Percentiles rank a stretch among this genome's conserved stretches.
These are phyloP conservation scores for Bifiguratus adelaidae DNA, from an alignment of 192 early-diverging fungal species.

Conservation along the genomic window DNA sequence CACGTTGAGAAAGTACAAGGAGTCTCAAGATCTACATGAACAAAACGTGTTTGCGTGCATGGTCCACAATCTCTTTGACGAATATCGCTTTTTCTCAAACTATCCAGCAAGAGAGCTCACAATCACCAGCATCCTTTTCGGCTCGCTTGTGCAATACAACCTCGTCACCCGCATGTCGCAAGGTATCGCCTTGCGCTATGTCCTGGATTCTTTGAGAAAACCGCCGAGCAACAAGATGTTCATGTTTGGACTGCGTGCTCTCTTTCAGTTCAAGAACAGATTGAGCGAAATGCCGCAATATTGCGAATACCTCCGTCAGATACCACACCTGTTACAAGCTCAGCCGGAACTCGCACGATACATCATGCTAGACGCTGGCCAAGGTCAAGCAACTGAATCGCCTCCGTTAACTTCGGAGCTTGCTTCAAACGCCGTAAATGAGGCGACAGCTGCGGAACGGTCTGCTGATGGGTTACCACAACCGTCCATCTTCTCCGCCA, in stretches of 20 bases:
- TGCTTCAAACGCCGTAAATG: neutral
- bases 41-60: slow-evolving; percentile 84
- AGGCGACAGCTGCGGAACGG: slow-evolving; percentile 4
- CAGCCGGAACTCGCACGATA: slow-evolving; percentile 63
- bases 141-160: slow-evolving; percentile 80
- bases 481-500: slow-evolving; percentile 57
- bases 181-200: slow-evolving; percentile 82
- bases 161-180: slow-evolving; percentile 70
- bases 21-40: slow-evolving; percentile 60
- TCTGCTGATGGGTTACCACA: slow-evolving; percentile 24
- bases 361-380: slow-evolving; percentile 34
- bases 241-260: slow-evolving; percentile 80
- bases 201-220: slow-evolving; percentile 78
- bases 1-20: slow-evolving; percentile 67
- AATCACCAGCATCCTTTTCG: slow-evolving; percentile 86
- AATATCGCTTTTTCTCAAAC: slow-evolving; percentile 88
- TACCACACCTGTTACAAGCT: slow-evolving; percentile 66
- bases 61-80: slow-evolving; percentile 91
- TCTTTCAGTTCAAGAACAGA: slow-evolving; percentile 72
- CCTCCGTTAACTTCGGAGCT: neutral
- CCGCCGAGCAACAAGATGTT: slow-evolving; percentile 73
- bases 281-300: slow-evolving; percentile 89
- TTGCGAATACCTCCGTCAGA: slow-evolving; percentile 73
- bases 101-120: slow-evolving; percentile 89
- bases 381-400: slow-evolving; percentile 2